Evolutionary conservation across 768 basidiomycete genomes (phyloP), one percentile per base, ranked within the genome.

Genomic region (Pholiota conissans): DNA sequence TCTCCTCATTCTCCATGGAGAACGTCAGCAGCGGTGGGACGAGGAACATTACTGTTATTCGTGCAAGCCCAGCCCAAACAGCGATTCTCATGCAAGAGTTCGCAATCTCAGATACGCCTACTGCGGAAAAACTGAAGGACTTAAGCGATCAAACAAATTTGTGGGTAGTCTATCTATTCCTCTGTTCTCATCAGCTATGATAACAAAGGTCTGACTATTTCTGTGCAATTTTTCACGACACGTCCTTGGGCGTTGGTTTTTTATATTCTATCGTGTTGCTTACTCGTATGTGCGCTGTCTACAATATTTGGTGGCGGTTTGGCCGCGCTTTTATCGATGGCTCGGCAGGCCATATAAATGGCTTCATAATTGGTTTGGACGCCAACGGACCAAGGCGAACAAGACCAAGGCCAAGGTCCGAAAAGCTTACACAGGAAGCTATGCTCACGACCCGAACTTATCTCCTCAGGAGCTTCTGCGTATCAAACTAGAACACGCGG

Each of bases 281-380:
- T n/a, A n/a, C n/a, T n/a, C n/a, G n/a, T n/a, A n/a, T n/a, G n/a
- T n/a, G n/a, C n/a, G n/a, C n/a, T n/a, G n/a, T n/a, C n/a, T n/a
- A n/a, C n/a, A n/a, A n/a, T n/a, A n/a, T n/a, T n/a, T n/a, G n/a
- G n/a, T n/a, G n/a, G n/a, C n/a, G n/a, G n/a, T n/a, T n/a, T n/a
- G n/a, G n/a, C n/a, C n/a, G n/a, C n/a, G n/a, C n/a, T 32, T 32
- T 32, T 32, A 9, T 37, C 34, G 14, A n/a, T 28, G n/a, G 24
- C 52, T 24, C 6, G 13, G 37, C 58, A 74, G 75, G 30, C 63
- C 73, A 26, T 22, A 46, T 22, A 70, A 69, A 59, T 76, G 76
- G 75, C 74, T 77, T 20, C 51, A 60, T 28, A 67, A 69, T 28
- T 77, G 74, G 74, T 72, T 72, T 28, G 61, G 59, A 42, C 68